phyloP scores from a whole-genome alignment of 495 filamentous ascomycete species.

The Xylaria scruposa region DNA sequence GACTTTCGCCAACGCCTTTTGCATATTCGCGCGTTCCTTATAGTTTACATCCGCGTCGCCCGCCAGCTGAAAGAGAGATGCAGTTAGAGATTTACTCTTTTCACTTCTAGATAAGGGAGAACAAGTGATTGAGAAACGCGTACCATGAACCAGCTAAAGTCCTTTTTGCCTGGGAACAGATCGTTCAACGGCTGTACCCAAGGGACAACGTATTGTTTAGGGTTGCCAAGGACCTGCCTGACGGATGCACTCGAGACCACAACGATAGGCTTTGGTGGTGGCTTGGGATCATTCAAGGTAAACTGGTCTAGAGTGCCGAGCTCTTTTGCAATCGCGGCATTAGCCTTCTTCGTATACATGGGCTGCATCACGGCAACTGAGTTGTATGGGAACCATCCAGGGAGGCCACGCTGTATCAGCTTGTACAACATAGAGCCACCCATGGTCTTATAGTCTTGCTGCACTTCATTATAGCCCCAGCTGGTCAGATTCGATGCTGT shows the following conservation, averaged over 20 bases:
- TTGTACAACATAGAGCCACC: constrained; percentile 79
- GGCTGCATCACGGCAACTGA: constrained; percentile 79
- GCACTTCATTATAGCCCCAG: constrained; percentile 77
- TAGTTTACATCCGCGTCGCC: constrained; percentile 56
- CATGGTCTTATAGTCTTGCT: constrained; percentile 69
- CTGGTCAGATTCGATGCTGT: constrained; percentile 74
- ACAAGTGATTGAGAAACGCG: background rate
- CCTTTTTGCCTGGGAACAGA: constrained; percentile 38
- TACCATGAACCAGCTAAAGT: constrained; percentile 60
- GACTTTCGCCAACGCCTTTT: constrained; percentile 59
- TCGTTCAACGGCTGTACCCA: constrained; percentile 32
- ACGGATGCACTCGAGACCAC: constrained; percentile 62
- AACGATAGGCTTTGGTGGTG: constrained; percentile 45
- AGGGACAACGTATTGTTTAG: constrained; percentile 36
- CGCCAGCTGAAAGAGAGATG: constrained; percentile 40
- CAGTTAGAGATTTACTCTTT: background rate
- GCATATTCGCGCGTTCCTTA: constrained; percentile 56
- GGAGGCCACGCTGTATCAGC: constrained; percentile 72
- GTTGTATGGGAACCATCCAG: constrained; percentile 72
- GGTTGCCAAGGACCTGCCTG: constrained; percentile 59
- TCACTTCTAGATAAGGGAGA: background rate
- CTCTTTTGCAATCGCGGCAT: constrained; percentile 69
- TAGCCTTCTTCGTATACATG: constrained; percentile 60
- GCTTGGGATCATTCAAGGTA: constrained; percentile 58
- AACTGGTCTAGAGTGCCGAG: constrained; percentile 66